Percentiles rank a stretch among this genome's conserved stretches.
These are phyloP conservation scores for Rhodotorula sp. DNA, from an alignment of 1,284 basidiomycete species.

Conservation along the genomic window DNA sequence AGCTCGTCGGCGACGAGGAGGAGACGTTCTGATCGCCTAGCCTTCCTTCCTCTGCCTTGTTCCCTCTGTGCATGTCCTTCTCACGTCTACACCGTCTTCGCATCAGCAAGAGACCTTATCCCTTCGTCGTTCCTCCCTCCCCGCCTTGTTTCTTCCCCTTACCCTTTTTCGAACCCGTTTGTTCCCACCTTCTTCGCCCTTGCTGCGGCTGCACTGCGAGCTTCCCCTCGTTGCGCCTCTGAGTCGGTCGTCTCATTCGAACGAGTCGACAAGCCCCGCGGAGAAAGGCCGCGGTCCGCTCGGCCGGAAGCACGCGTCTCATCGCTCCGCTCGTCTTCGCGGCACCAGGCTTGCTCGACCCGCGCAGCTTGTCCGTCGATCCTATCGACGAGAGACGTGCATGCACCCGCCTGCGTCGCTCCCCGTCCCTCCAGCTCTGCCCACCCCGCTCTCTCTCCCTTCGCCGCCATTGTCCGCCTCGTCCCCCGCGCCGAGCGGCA, in stretches of 20 bases:
- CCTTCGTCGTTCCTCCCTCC: neutral
- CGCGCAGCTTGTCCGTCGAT: no score
- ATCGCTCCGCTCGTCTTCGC: no score
- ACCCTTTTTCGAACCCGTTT: neutral
- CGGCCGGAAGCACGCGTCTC: no score
- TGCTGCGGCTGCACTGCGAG: neutral
- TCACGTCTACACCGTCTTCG: neutral
- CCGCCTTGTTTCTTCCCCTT: neutral
- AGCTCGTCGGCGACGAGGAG: conserved; percentile 41
- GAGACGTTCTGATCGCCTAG: conserved; percentile 42
- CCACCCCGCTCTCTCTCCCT: neutral
- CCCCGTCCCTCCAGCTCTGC: neutral
- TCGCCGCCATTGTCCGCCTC: neutral
- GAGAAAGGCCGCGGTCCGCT: no score
- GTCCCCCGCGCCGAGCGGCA: no score
- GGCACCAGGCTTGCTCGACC: no score
- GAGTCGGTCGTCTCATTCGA: no score
- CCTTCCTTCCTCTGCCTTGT: neutral
- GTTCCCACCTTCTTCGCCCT: no score
- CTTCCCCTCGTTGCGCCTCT: no score
- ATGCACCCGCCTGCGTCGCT: neutral
- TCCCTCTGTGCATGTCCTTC: neutral
- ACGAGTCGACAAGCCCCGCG: no score
- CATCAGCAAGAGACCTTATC: neutral
- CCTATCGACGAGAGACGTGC: no score